Conservation (phyloP, 208 protist genomes). For the Phytomonas sp. region DNA sequence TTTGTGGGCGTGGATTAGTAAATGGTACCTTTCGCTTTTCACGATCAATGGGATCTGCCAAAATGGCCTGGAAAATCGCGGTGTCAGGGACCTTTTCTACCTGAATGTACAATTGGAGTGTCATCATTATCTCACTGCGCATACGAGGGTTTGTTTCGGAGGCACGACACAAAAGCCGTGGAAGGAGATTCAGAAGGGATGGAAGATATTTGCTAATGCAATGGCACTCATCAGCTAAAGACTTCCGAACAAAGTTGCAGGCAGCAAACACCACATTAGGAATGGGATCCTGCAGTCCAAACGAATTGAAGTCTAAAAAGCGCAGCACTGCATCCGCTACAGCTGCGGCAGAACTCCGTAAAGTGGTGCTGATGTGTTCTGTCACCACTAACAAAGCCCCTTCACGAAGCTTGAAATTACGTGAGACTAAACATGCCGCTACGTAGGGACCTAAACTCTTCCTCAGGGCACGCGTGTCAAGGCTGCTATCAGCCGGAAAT, state of each 20-base stretch:
- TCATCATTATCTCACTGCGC: conserved; percentile 59
- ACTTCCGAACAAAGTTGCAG: conserved; percentile 61
- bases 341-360: background rate
- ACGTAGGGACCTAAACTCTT: conserved; percentile 39
- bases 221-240: conserved; percentile 32
- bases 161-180: conserved; percentile 64
- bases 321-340: conserved; percentile 67
- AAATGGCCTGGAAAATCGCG: conserved; percentile 31
- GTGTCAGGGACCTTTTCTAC: conserved; percentile 22
- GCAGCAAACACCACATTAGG: conserved; percentile 64
- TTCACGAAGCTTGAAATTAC: conserved; percentile 72
- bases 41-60: conserved; percentile 65
- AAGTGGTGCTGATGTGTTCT: conserved; percentile 24
- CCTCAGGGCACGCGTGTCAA: background rate
- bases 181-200: conserved; percentile 50
- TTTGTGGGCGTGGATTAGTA: conserved; percentile 47
- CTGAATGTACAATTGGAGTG: conserved; percentile 48
- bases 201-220: conserved; percentile 29
- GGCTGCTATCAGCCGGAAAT: background rate
- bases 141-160: conserved; percentile 57
- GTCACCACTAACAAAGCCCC: conserved; percentile 41
- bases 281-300: conserved; percentile 77
- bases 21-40: conserved; percentile 52
- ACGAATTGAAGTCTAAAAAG: conserved; percentile 62
- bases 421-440: conserved; percentile 66